Evolutionary conservation across 257 asterid species (phyloP).

Genomic region (Solanum medicagineum): DNA sequence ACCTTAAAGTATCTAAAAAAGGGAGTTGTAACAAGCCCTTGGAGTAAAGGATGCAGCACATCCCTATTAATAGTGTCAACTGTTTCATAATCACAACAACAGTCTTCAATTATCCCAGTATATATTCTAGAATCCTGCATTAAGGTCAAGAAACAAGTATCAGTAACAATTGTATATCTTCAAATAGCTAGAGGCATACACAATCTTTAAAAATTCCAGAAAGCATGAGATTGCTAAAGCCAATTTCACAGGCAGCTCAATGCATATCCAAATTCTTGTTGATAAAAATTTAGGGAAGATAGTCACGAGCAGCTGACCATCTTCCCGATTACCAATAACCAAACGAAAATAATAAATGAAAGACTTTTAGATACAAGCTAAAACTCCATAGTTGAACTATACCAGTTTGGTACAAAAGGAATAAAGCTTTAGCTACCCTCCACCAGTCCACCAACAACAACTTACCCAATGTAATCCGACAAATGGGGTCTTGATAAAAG

Average conservation of each 20-base stretch:
- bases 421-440: background rate
- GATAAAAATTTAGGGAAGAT: background rate
- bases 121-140: conserved; percentile 80
- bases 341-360: background rate
- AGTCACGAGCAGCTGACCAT: background rate
- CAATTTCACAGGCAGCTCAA: background rate
- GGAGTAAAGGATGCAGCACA: conserved; percentile 78
- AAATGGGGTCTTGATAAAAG: background rate
- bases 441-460: background rate
- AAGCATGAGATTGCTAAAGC: background rate
- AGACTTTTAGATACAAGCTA: background rate
- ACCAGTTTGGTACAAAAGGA: background rate
- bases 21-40: conserved; percentile 75
- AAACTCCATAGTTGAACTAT: background rate
- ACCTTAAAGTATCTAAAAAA: conserved; percentile 96
- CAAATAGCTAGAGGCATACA: background rate
- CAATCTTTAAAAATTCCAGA: background rate
- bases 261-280: background rate
- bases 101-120: conserved; percentile 87
- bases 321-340: background rate
- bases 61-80: conserved; percentile 72
- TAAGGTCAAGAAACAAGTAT: conserved; percentile 9
- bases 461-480: background rate
- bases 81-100: conserved; percentile 97
- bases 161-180: background rate